Conservation (phyloP, 2,329 filamentous ascomycete species). For the Aspergillus latus region DNA sequence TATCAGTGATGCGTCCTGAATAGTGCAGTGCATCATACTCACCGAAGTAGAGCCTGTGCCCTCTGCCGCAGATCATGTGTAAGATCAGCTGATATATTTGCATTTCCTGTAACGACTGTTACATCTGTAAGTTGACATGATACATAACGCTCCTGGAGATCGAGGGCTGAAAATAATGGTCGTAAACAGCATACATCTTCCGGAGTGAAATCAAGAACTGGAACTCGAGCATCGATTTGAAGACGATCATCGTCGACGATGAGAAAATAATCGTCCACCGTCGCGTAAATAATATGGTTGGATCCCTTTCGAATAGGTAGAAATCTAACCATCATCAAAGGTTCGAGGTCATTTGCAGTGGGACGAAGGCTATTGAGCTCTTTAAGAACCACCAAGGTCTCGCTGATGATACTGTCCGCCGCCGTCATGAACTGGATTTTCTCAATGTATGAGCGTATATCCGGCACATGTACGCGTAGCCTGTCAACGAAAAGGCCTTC, state of each 20-base stretch:
- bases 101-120: neutral
- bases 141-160: constrained; percentile 2
- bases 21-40: neutral
- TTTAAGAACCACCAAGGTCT: neutral
- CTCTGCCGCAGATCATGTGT: constrained; percentile 5
- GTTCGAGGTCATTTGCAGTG: neutral
- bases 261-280: constrained; percentile 1
- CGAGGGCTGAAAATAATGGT: constrained; percentile 1
- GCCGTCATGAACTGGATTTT: neutral
- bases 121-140: neutral
- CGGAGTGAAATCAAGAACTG: neutral
- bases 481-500: neutral
- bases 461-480: neutral
- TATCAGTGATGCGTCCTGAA: neutral
- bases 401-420: neutral
- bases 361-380: neutral
- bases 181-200: neutral
- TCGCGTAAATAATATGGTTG: neutral
- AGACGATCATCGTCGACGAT: constrained; percentile 10
- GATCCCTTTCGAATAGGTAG: neutral
- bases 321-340: neutral
- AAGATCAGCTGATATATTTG: neutral
- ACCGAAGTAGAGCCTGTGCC: neutral
- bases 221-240: neutral
- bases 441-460: neutral